Conservation (phyloP, 164 flowering plant genomes). For the Vitis amurensis region DNA sequence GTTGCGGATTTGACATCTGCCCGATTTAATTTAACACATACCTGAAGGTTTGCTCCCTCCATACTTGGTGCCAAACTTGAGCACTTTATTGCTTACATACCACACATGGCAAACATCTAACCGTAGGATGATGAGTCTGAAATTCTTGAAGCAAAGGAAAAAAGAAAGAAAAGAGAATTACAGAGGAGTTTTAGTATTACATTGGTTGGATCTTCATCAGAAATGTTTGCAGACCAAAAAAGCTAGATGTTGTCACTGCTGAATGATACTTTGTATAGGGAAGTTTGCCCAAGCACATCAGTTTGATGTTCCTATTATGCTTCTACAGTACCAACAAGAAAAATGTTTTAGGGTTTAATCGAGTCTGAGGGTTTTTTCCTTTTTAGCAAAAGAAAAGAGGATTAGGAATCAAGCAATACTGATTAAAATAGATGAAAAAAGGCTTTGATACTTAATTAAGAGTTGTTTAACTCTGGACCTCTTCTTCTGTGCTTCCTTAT, state of each 20-base stretch:
- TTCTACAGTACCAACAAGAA: neutral
- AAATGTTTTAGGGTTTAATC: no score
- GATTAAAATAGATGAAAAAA: no score
- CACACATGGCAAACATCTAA: constrained; percentile 25
- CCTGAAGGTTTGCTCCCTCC: constrained; percentile 18
- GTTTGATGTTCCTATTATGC: neutral
- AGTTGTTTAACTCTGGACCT: neutral
- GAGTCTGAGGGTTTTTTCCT: no score
- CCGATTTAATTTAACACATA: constrained; percentile 17
- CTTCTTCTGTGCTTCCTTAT: neutral
- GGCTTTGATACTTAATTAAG: neutral
- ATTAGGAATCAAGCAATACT: neutral
- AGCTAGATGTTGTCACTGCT: neutral
- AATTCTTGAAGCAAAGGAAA: neutral
- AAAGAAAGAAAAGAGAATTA: no score
- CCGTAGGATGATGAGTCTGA: neutral
- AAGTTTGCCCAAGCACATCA: no score
- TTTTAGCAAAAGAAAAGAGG: neutral
- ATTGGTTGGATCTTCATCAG: no score
- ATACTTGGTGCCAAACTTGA: constrained; percentile 24
- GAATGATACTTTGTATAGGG: no score
- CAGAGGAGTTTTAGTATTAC: no score
- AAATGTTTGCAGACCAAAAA: neutral
- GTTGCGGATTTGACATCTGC: constrained; percentile 17
- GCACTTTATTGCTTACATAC: constrained; percentile 16